Evolutionary conservation across 2,329 filamentous ascomycete genomes (phyloP).

Genomic region (Sphaerostilbella broomeana): DNA sequence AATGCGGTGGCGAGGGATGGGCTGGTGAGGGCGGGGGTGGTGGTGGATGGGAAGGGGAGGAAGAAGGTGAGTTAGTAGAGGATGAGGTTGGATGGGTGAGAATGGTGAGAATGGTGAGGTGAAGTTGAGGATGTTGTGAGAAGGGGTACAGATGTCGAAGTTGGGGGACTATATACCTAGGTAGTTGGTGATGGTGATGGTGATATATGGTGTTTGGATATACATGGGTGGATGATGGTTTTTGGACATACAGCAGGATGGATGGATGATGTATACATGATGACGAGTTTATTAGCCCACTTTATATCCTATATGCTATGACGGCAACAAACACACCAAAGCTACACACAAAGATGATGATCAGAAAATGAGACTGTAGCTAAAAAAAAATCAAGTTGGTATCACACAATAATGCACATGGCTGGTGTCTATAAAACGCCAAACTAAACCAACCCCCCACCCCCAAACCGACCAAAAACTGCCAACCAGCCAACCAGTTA

Average conservation of each 20-base stretch:
- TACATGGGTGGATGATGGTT: neutral
- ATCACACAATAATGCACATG: conserved; percentile 19
- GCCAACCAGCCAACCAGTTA: neutral
- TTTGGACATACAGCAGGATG: neutral
- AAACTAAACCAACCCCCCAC: conserved; percentile 11
- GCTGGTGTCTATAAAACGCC: conserved; percentile 16
- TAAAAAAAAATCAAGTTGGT: conserved; percentile 19
- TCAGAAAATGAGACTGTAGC: neutral
- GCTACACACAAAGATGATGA: conserved; percentile 5
- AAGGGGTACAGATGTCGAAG: neutral
- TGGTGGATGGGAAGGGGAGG: conserved; percentile 41
- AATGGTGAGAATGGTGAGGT: neutral
- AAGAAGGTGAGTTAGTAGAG: conserved; percentile 42
- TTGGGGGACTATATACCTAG: neutral
- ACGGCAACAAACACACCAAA: conserved; percentile 8
- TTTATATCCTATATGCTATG: neutral
- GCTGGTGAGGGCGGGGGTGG: conserved; percentile 69
- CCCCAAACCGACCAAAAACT: neutral
- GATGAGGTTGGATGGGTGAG: conserved; percentile 16
- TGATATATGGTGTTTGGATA: neutral
- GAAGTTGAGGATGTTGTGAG: neutral
- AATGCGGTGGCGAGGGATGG: conserved; percentile 81
- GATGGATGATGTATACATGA: neutral
- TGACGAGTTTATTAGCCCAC: neutral
- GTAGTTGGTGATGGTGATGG: neutral